Percentiles rank a stretch among this genome's conserved stretches.
Conservation (phyloP, 768 basidiomycete species). For the Pleurotus djamor region DNA sequence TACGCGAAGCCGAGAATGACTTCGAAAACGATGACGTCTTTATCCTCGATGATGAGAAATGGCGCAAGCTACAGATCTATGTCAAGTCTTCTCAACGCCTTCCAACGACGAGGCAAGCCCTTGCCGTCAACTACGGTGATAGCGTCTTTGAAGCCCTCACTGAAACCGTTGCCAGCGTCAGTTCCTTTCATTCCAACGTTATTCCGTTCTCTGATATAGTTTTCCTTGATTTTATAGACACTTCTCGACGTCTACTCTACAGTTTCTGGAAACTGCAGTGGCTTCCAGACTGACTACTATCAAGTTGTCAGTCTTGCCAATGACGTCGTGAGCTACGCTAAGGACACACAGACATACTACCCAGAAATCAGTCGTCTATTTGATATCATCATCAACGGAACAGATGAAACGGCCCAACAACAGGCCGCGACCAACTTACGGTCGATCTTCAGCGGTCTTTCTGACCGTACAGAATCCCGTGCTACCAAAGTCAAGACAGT, state of each 20-base stretch:
- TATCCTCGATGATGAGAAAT: neutral
- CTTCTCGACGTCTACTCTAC: neutral
- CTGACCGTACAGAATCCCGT: neutral
- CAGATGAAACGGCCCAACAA: neutral
- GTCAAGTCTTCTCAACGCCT: neutral
- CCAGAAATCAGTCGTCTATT: neutral
- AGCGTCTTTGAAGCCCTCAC: neutral
- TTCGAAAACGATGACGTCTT: neutral
- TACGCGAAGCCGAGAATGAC: neutral
- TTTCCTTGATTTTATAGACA: neutral
- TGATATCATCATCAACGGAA: neutral
- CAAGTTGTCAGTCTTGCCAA: neutral
- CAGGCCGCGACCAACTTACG: neutral
- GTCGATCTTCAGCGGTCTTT: neutral
- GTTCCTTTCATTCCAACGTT: neutral
- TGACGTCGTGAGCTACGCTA: neutral
- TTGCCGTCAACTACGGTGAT: neutral
- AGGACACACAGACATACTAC: neutral
- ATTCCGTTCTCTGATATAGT: neutral
- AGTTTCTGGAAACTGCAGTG: neutral
- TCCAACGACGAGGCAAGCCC: neutral
- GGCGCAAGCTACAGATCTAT: neutral
- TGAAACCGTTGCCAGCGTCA: neutral
- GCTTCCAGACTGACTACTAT: neutral
- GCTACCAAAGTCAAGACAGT: neutral